Evolutionary conservation across 129 eudicot species (phyloP).

Genomic region (Flaveria brownii): DNA sequence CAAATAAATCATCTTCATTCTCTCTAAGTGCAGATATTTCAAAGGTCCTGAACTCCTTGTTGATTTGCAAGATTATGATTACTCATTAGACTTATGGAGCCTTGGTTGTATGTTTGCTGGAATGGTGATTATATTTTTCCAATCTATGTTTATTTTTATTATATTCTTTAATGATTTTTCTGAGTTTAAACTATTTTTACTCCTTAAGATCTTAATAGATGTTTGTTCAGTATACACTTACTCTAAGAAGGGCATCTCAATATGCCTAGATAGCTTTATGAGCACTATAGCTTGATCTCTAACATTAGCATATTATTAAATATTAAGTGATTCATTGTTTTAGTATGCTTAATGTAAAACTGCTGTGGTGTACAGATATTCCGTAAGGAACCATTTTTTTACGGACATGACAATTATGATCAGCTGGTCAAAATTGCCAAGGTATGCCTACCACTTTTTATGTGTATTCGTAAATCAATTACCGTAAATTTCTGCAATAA

Average conservation of each 20-base stretch:
- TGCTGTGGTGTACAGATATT: slow-evolving; percentile 58
- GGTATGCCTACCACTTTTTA: slow-evolving; percentile 40
- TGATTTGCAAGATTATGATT: slow-evolving; percentile 84
- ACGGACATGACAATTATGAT: slow-evolving; percentile 80
- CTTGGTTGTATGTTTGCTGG: slow-evolving; percentile 97
- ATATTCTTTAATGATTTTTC: background rate
- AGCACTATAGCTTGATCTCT: background rate
- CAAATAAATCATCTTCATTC: background rate
- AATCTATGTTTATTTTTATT: background rate
- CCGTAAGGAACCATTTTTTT: slow-evolving; percentile 83
- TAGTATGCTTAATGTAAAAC: slow-evolving; percentile 27
- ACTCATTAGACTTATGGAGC: slow-evolving; percentile 88
- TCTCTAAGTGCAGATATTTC: slow-evolving; percentile 58
- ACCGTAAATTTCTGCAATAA: background rate
- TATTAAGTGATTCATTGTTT: background rate
- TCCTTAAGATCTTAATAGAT: background rate
- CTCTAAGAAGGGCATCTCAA: background rate
- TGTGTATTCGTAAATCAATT: background rate
- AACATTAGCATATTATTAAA: background rate
- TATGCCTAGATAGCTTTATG: slow-evolving; percentile 11
- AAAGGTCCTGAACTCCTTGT: slow-evolving; percentile 92
- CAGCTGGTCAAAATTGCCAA: slow-evolving; percentile 80
- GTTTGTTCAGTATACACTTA: background rate
- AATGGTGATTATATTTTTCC: slow-evolving; percentile 54
- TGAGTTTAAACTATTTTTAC: background rate